phyloP scores from a whole-genome alignment of 345 rosid species.

The Gossypium sturtianum region DNA sequence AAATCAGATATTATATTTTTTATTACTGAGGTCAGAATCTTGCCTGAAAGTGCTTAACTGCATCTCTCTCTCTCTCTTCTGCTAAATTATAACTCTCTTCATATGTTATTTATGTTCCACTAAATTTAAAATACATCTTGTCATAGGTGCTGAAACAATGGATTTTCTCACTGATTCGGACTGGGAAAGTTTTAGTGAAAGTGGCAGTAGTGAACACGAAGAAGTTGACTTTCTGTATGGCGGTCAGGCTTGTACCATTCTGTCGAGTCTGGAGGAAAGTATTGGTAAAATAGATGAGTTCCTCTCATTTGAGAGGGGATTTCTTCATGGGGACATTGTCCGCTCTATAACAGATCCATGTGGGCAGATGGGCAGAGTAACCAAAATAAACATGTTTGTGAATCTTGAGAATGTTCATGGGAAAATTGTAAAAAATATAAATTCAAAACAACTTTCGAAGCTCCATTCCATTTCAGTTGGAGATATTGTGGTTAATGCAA shows the following conservation, averaged over 20 bases:
- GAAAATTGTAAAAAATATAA: constrained; percentile 43
- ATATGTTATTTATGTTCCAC: constrained; percentile 4
- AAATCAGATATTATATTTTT: neutral
- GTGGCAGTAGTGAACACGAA: constrained; percentile 68
- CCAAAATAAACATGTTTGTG: constrained; percentile 44
- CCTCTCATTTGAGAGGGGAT: constrained; percentile 78
- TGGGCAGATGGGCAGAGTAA: constrained; percentile 81
- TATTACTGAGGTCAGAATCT: neutral
- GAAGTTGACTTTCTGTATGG: constrained; percentile 50
- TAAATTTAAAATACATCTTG: constrained; percentile 14
- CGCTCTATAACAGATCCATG: constrained; percentile 51
- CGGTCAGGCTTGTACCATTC: constrained; percentile 61
- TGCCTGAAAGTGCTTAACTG: neutral
- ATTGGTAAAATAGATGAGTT: constrained; percentile 86
- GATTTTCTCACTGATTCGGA: constrained; percentile 64
- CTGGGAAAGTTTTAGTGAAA: constrained; percentile 86
- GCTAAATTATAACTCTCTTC: constrained; percentile 10
- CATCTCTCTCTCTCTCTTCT: constrained; percentile 6
- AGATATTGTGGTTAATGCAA: constrained; percentile 66
- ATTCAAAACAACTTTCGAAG: constrained; percentile 54
- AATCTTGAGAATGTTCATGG: constrained; percentile 62
- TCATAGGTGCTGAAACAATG: constrained; percentile 45
- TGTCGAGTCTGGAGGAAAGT: constrained; percentile 77
- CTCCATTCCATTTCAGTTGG: constrained; percentile 56
- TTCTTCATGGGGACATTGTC: constrained; percentile 67